Percentiles rank a stretch among this genome's conserved stretches.
Evolutionary conservation across 768 basidiomycete genomes (phyloP).

Genomic region (Coprinopsis cinerea): DNA sequence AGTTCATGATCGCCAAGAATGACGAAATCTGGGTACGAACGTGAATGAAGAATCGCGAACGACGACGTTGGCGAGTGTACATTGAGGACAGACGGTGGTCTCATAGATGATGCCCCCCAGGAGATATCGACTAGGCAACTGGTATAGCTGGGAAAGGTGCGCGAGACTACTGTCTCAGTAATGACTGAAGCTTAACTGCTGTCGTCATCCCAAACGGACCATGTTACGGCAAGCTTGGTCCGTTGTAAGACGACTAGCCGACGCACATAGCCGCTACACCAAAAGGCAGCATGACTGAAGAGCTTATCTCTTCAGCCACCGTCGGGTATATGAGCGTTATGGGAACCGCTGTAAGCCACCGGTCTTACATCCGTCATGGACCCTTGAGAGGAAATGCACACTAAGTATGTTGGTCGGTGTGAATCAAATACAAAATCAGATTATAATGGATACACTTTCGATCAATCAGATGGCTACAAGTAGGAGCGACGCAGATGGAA

Average conservation of each 20-base stretch:
- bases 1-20: background rate
- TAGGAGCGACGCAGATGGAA: background rate
- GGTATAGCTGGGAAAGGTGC: background rate
- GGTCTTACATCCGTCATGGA: no score
- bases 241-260: no score
- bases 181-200: no score
- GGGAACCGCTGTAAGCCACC: no score
- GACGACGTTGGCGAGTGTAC: slow-evolving; percentile 75
- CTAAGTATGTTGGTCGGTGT: no score
- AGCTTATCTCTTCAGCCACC: no score
- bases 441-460: slow-evolving; percentile 6
- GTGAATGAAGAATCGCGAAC: slow-evolving; percentile 68
- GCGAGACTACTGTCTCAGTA: no score
- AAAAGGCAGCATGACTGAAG: no score
- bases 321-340: no score
- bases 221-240: no score
- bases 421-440: slow-evolving; percentile 3
- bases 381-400: background rate
- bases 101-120: slow-evolving; percentile 7
- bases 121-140: background rate
- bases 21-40: slow-evolving; percentile 37
- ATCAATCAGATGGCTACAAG: slow-evolving; percentile 5
- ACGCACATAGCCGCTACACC: no score
- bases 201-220: no score
- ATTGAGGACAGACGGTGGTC: slow-evolving; percentile 48